Conservation (phyloP, 2,329 filamentous ascomycete species). For the Monilinia polystroma region DNA sequence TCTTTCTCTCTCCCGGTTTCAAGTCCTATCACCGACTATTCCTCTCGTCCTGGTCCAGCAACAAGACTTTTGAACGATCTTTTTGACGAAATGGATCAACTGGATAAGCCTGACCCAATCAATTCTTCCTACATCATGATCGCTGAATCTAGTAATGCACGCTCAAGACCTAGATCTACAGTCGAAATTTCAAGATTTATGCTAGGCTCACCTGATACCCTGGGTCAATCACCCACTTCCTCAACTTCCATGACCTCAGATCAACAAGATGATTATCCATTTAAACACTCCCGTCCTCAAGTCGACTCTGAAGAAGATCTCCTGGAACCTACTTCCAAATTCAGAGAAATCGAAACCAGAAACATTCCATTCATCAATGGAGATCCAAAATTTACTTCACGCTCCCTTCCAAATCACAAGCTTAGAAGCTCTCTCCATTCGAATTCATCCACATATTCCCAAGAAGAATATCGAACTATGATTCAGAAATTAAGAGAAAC, state of each 20-base stretch:
- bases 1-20: neutral
- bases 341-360: neutral
- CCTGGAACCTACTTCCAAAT: neutral
- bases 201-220: neutral
- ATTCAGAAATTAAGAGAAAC: neutral
- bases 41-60: neutral
- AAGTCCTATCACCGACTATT: neutral
- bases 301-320: neutral
- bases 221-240: neutral
- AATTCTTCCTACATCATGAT: neutral
- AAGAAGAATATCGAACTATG: neutral
- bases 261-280: too few relatives aligned
- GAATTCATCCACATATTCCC: neutral
- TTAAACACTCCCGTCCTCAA: neutral
- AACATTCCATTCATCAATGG: neutral
- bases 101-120: neutral
- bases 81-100: neutral
- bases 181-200: neutral
- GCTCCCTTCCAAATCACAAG: neutral
- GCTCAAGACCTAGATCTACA: neutral
- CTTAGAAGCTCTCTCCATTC: neutral
- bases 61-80: neutral
- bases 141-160: neutral
- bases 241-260: neutral
- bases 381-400: neutral